Evolutionary conservation across 768 basidiomycete genomes (phyloP).

Genomic region (Cubamyces sp.): DNA sequence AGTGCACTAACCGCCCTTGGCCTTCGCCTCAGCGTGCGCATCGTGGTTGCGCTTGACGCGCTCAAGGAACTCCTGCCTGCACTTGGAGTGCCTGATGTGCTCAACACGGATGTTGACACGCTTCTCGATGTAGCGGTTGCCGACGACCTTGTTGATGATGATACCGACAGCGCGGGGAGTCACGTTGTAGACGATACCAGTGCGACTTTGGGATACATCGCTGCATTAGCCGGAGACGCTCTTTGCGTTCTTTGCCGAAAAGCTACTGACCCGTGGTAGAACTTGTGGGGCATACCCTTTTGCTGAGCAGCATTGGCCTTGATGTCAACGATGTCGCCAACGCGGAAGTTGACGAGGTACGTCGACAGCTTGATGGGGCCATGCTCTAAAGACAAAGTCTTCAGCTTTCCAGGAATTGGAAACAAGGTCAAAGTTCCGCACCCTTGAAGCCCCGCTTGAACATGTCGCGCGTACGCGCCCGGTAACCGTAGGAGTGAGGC

Average conservation of each 20-base stretch:
- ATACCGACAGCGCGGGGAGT: constrained; percentile 94
- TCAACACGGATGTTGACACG: constrained; percentile 98
- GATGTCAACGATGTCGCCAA: constrained; percentile 99
- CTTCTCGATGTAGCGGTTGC: constrained; percentile 99
- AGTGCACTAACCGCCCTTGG: constrained; percentile 71
- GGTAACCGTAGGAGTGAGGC: constrained; percentile 99
- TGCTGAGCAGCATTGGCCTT: constrained; percentile 99
- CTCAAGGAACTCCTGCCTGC: constrained; percentile 90
- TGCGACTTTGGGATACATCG: constrained; percentile 62
- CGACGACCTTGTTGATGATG: constrained; percentile 97
- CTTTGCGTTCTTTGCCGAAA: too few species aligned
- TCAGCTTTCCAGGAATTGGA: constrained; percentile 14
- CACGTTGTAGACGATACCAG: constrained; percentile 98
- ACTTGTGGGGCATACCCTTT: constrained; percentile 99
- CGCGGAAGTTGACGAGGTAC: constrained; percentile 88
- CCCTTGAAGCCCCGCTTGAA: constrained; percentile 99
- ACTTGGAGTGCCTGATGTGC: constrained; percentile 96
- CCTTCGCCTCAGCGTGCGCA: constrained; percentile 88
- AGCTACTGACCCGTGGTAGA: constrained; percentile 86
- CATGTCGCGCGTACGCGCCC: constrained; percentile 99
- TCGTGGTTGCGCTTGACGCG: constrained; percentile 99
- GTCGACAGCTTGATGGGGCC: constrained; percentile 91
- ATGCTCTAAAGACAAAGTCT: constrained; percentile 61
- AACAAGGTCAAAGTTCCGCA: constrained; percentile 43
- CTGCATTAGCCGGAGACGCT: neutral